Evolutionary conservation across 345 rosid genomes (phyloP).

Genomic region (Anacardium occidentale): DNA sequence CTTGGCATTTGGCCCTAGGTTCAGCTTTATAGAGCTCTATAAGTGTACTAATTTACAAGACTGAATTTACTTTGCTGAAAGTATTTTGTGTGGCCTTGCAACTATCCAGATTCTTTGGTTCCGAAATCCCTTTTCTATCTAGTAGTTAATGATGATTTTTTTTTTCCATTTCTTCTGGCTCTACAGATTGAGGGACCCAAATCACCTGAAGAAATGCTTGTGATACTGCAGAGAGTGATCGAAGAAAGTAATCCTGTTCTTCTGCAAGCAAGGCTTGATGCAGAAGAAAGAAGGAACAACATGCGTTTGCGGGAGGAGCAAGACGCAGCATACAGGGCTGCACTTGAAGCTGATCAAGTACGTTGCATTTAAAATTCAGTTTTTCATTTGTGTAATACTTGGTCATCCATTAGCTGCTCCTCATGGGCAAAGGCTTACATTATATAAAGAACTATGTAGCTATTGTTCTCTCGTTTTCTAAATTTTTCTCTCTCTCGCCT

Average conservation of each 20-base stretch:
- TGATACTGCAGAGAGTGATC: slow-evolving; percentile 72
- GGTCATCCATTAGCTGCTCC: not conserved
- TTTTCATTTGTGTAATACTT: slow-evolving; percentile 12
- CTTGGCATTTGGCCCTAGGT: not conserved
- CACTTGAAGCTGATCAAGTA: slow-evolving; percentile 99
- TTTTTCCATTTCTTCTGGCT: slow-evolving; percentile 5
- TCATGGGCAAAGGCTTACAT: not conserved
- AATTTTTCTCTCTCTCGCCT: not conserved
- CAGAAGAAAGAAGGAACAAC: slow-evolving; percentile 89
- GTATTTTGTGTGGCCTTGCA: not conserved
- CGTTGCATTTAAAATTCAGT: slow-evolving; percentile 13
- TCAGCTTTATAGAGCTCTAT: not conserved
- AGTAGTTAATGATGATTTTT: not conserved
- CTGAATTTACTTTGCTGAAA: not conserved
- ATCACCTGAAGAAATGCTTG: slow-evolving; percentile 78
- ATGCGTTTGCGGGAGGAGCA: slow-evolving; percentile 91
- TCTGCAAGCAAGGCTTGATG: slow-evolving; percentile 81
- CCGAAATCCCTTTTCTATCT: not conserved
- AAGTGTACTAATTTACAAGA: not conserved
- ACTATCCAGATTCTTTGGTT: not conserved
- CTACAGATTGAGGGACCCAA: slow-evolving; percentile 88
- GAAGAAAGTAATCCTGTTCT: slow-evolving; percentile 94
- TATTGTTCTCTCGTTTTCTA: slow-evolving; percentile 1
- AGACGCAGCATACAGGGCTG: slow-evolving; percentile 95
- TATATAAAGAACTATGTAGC: not conserved